Conservation (phyloP, 2,329 filamentous ascomycete species). For the Microcyclospora pomicola region DNA sequence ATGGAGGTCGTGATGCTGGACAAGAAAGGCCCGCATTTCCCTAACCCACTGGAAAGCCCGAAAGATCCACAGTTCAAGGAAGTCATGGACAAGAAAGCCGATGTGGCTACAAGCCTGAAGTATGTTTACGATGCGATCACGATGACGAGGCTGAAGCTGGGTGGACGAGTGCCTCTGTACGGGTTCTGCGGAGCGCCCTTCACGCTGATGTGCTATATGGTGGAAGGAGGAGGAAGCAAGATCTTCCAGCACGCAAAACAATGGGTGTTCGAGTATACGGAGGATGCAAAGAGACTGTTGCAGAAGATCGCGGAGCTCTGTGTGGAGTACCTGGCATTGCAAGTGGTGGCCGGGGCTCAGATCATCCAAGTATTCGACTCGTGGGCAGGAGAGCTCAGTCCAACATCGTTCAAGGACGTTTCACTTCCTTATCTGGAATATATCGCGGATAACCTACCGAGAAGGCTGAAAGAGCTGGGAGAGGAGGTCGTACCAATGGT, state of each 20-base stretch:
- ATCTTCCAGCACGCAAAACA: conserved; percentile 89
- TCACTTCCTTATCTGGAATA: conserved; percentile 73
- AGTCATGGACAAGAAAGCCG: conserved; percentile 63
- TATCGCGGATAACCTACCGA: conserved; percentile 70
- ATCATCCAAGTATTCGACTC: conserved; percentile 96
- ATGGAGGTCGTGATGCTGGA: conserved; percentile 99
- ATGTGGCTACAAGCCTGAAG: conserved; percentile 70
- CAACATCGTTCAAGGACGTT: conserved; percentile 69
- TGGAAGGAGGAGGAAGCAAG: conserved; percentile 92
- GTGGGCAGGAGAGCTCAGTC: conserved; percentile 89
- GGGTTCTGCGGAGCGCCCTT: conserved; percentile 96
- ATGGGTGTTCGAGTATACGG: conserved; percentile 84
- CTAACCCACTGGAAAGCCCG: conserved; percentile 64
- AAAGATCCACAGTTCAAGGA: conserved; percentile 70
- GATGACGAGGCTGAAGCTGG: conserved; percentile 73
- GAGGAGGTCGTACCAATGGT: conserved; percentile 85
- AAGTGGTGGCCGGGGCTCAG: conserved; percentile 88
- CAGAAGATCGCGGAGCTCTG: conserved; percentile 90
- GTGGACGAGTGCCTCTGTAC: conserved; percentile 79
- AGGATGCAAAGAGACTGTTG: conserved; percentile 66
- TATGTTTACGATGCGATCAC: conserved; percentile 97
- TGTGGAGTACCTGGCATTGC: conserved; percentile 83
- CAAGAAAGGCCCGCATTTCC: conserved; percentile 92
- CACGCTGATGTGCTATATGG: conserved; percentile 98
- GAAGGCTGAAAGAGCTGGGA: conserved; percentile 56